Evolutionary conservation across 1,284 basidiomycete species (phyloP).

Genomic region (Inonotus obliquus): DNA sequence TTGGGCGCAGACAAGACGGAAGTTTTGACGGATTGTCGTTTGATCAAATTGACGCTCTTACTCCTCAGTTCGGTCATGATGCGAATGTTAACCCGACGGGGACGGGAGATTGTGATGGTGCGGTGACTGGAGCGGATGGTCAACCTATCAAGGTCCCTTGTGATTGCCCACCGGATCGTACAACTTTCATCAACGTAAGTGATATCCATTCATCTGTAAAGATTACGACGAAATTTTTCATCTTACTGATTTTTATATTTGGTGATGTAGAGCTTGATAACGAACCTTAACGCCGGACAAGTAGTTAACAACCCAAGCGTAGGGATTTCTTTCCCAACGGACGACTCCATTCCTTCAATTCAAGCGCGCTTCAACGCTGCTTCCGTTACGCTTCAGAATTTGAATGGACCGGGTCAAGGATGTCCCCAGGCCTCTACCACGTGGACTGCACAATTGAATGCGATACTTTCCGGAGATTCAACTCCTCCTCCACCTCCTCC

Average conservation of each 20-base stretch:
- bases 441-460: slow-evolving; percentile 21
- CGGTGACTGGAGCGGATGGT: slow-evolving; percentile 27
- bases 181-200: slow-evolving; percentile 29
- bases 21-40: slow-evolving; percentile 20
- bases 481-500: neutral
- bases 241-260: too few species aligned
- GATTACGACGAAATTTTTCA: neutral
- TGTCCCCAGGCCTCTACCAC: slow-evolving; percentile 26
- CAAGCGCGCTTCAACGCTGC: slow-evolving; percentile 33
- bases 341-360: slow-evolving; percentile 29
- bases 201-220: slow-evolving; percentile 1
- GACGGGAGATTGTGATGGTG: slow-evolving; percentile 33
- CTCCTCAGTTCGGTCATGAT: slow-evolving; percentile 26
- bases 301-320: slow-evolving; percentile 36
- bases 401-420: slow-evolving; percentile 24
- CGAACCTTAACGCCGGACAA: slow-evolving; percentile 34
- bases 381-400: slow-evolving; percentile 32
- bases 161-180: slow-evolving; percentile 34
- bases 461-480: slow-evolving; percentile 10
- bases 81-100: slow-evolving; percentile 27
- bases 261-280: slow-evolving; percentile 25
- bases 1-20: slow-evolving; percentile 9
- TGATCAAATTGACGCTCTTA: slow-evolving; percentile 22
- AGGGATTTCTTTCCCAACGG: slow-evolving; percentile 32
- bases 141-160: slow-evolving; percentile 37